Evolutionary conservation across 1,284 basidiomycete genomes (phyloP).

Genomic region (Cerioporus squamosus): DNA sequence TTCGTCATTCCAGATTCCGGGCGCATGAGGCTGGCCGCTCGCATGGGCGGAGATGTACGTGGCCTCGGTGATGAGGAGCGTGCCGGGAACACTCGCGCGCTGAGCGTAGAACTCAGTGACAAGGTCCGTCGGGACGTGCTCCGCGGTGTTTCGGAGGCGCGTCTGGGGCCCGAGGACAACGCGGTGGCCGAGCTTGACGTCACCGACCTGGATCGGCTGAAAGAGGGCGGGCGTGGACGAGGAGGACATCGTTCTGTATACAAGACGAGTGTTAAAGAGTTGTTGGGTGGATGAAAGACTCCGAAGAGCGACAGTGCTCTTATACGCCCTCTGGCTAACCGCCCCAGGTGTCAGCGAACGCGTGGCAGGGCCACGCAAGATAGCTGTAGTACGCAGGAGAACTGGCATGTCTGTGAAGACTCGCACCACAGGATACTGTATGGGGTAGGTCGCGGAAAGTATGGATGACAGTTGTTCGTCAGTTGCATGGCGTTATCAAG

Average conservation of each 20-base stretch:
- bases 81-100: constrained; percentile 43
- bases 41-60: constrained; percentile 43
- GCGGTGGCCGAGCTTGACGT: constrained; percentile 42
- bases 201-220: constrained; percentile 45
- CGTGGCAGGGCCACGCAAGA: too few relatives aligned
- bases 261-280: too few relatives aligned
- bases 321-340: too few relatives aligned
- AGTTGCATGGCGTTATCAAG: too few relatives aligned
- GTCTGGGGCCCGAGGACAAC: constrained; percentile 52
- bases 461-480: too few relatives aligned
- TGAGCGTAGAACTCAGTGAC: constrained; percentile 50
- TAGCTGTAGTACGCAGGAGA: too few relatives aligned
- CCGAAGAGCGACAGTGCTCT: too few relatives aligned
- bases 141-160: constrained; percentile 32
- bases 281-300: too few relatives aligned
- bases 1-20: constrained; percentile 44
- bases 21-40: constrained; percentile 38
- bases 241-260: background rate
- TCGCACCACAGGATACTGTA: too few relatives aligned
- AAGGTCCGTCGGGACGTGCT: constrained; percentile 29
- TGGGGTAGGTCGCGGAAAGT: too few relatives aligned
- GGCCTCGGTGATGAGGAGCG: constrained; percentile 51
- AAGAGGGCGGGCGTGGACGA: constrained; percentile 37
- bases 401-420: too few relatives aligned
- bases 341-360: too few relatives aligned